Evolutionary conservation across 2,329 filamentous ascomycete genomes (phyloP).

Genomic region (Aspergillus fumigatus): DNA sequence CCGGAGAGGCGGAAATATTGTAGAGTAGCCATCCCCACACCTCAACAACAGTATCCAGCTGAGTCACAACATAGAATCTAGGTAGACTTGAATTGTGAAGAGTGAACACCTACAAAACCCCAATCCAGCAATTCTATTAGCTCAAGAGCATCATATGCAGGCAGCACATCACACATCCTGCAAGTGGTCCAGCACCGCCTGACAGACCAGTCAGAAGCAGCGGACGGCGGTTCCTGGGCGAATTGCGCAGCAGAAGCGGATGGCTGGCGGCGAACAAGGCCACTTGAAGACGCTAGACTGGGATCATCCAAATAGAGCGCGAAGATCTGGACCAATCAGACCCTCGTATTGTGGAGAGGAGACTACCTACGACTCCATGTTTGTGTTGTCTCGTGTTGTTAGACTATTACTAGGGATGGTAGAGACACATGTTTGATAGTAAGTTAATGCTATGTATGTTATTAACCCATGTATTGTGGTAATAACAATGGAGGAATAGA

Average conservation of each 20-base stretch:
- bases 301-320: slow-evolving; percentile 1
- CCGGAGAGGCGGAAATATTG: background rate
- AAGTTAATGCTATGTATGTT: background rate
- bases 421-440: background rate
- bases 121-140: background rate
- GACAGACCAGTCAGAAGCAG: slow-evolving; percentile 4
- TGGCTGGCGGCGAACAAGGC: slow-evolving; percentile 16
- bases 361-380: background rate
- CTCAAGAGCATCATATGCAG: background rate
- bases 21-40: background rate
- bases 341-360: background rate
- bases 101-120: background rate
- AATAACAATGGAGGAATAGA: background rate
- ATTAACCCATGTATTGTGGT: background rate
- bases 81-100: background rate
- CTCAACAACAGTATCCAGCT: background rate
- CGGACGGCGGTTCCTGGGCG: slow-evolving; percentile 14
- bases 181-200: background rate
- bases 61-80: background rate
- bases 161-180: background rate
- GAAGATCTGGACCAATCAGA: slow-evolving; percentile 5
- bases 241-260: slow-evolving; percentile 11
- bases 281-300: slow-evolving; percentile 20
- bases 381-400: background rate
- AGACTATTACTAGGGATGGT: background rate